Percentiles rank a stretch among this genome's conserved stretches.
Evolutionary conservation across 441 rosid genomes (phyloP).

Genomic region (Populus hybrid): DNA sequence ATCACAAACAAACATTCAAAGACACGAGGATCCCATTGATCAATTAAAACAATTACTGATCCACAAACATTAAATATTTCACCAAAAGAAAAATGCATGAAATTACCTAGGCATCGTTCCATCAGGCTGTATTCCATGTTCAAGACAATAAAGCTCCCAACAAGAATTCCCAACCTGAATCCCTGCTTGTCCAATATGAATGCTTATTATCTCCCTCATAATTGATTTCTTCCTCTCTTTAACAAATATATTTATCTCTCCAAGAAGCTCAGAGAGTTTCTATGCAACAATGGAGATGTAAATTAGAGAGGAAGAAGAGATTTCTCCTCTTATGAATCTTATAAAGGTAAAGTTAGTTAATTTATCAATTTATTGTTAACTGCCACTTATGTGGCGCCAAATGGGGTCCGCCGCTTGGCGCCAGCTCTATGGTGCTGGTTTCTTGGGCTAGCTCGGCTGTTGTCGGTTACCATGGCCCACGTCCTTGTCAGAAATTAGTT

Average conservation of each 20-base stretch:
- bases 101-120: slow-evolving; percentile 68
- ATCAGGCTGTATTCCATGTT: slow-evolving; percentile 76
- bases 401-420: not conserved
- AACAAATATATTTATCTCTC: not conserved
- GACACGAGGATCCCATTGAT: not conserved
- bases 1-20: not conserved
- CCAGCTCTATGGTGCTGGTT: slow-evolving; percentile 27
- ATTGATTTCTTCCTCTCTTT: not conserved
- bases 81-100: not conserved
- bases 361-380: not conserved
- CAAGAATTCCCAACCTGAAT: slow-evolving; percentile 80
- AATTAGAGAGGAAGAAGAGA: not conserved
- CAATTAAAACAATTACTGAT: not conserved
- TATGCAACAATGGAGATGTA: not conserved
- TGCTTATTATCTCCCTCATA: slow-evolving; percentile 78
- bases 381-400: slow-evolving; percentile 25
- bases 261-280: not conserved
- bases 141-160: slow-evolving; percentile 76
- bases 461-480: slow-evolving; percentile 22
- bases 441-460: slow-evolving; percentile 16
- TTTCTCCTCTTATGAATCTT: not conserved
- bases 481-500: too few species aligned
- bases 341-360: not conserved
- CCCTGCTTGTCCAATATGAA: slow-evolving; percentile 83
- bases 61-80: not conserved